Percentiles rank a stretch among this genome's conserved stretches.
These are phyloP conservation scores for Vitis rotundifolia DNA, from an alignment of 164 flowering plant genomes.

Conservation along the genomic window DNA sequence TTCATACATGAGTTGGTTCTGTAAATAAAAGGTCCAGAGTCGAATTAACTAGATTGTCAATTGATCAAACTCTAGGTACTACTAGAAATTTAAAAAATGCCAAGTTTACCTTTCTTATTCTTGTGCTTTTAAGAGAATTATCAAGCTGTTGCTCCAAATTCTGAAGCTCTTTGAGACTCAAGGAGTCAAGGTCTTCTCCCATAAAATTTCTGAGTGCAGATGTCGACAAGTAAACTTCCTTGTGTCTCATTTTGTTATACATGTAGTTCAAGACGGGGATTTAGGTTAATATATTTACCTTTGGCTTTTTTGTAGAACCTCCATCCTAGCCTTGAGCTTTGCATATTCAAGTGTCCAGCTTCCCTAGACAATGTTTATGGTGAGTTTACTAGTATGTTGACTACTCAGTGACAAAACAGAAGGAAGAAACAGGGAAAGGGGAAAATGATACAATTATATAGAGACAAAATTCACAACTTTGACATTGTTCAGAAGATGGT, in stretches of 20 bases:
- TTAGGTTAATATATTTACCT: slow-evolving; percentile 25
- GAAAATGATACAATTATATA: too few species aligned
- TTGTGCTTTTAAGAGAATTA: slow-evolving; percentile 44
- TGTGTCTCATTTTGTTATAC: too few species aligned
- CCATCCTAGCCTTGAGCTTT: slow-evolving; percentile 63
- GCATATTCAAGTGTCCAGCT: slow-evolving; percentile 58
- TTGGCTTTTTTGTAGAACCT: slow-evolving; percentile 47
- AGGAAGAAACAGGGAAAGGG: background rate
- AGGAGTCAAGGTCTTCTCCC: slow-evolving; percentile 54
- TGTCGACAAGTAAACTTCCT: too few species aligned
- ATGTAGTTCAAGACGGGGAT: too few species aligned
- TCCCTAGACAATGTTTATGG: slow-evolving; percentile 24
- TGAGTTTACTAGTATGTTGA: background rate
- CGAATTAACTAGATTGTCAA: background rate
- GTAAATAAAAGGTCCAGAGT: slow-evolving; percentile 9
- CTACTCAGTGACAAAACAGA: background rate
- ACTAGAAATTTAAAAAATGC: too few species aligned
- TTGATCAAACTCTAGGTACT: too few species aligned
- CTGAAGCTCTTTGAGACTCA: slow-evolving; percentile 58
- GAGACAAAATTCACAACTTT: too few species aligned
- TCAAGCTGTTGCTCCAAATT: slow-evolving; percentile 63
- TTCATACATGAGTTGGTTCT: slow-evolving; percentile 62
- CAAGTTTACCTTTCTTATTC: slow-evolving; percentile 44
- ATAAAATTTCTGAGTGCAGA: slow-evolving; percentile 38
- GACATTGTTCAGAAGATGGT: too few species aligned